Conservation (phyloP, 2,329 filamentous ascomycete species). For the Pseudogymnoascus sp. region DNA sequence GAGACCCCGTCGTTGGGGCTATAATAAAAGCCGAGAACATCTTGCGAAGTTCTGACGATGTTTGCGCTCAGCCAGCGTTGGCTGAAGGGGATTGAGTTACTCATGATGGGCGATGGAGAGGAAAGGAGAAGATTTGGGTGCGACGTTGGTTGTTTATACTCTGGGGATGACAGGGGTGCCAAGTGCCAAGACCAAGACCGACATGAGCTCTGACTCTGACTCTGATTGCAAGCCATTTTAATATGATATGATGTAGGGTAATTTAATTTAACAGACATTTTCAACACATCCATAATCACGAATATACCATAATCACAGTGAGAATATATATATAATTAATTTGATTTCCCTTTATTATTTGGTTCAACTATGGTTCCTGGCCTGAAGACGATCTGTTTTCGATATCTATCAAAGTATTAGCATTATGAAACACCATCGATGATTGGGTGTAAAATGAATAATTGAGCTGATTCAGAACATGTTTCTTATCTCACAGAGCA, state of each 20-base stretch:
- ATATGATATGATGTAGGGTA: not conserved
- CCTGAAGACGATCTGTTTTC: not conserved
- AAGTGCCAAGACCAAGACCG: not conserved
- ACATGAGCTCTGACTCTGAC: constrained; percentile 1
- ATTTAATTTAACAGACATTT: not conserved
- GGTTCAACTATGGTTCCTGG: not conserved
- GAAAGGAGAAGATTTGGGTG: not conserved
- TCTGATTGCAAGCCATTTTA: not conserved
- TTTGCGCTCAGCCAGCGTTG: constrained; percentile 6
- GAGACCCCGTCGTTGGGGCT: constrained; percentile 11
- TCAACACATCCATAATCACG: constrained; percentile 1
- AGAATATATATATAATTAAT: not conserved
- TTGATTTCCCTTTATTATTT: not conserved
- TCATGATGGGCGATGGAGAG: constrained; percentile 5
- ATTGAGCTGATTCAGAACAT: not conserved
- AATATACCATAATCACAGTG: not conserved
- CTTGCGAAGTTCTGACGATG: constrained; percentile 6
- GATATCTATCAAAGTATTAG: not conserved
- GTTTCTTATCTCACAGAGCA: constrained; percentile 6
- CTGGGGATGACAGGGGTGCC: not conserved
- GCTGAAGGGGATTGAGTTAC: not conserved
- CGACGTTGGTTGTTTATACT: constrained; percentile 7
- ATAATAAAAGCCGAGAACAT: constrained; percentile 9
- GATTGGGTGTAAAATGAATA: not conserved
- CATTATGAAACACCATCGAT: not conserved